Evolutionary conservation across 371 early-diverging fungal species (phyloP).

Genomic region (Actinomucor elegans): DNA sequence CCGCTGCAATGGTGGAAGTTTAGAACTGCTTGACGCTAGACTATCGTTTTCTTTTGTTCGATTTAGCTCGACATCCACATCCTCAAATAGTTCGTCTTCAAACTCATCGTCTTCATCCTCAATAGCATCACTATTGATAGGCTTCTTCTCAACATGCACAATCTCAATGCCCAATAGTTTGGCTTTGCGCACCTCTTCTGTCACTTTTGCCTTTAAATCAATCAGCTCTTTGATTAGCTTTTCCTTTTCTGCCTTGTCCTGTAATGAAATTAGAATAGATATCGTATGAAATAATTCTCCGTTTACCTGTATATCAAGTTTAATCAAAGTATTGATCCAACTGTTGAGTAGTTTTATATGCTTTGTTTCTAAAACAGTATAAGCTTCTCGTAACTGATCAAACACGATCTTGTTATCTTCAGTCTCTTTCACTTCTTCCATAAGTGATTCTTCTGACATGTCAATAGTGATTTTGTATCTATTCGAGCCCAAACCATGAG

Average conservation of each 20-base stretch:
- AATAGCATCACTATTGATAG: not conserved
- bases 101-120: slow-evolving; percentile 51
- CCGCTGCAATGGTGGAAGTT: slow-evolving; percentile 41
- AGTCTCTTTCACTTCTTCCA: slow-evolving; percentile 56
- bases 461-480: slow-evolving; percentile 62
- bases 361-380: slow-evolving; percentile 46
- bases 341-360: slow-evolving; percentile 43
- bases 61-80: slow-evolving; percentile 38
- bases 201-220: slow-evolving; percentile 35
- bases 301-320: slow-evolving; percentile 30
- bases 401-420: slow-evolving; percentile 60
- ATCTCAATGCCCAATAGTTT: slow-evolving; percentile 50
- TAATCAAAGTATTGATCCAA: slow-evolving; percentile 56
- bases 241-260: slow-evolving; percentile 40
- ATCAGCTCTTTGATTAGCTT: slow-evolving; percentile 37
- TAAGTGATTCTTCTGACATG: slow-evolving; percentile 47
- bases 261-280: not conserved
- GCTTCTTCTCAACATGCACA: not conserved
- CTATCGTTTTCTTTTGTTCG: not conserved
- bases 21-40: not conserved
- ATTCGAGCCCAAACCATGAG: slow-evolving; percentile 63
- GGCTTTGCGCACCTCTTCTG: slow-evolving; percentile 48
- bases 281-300: not conserved
- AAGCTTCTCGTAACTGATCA: slow-evolving; percentile 61
- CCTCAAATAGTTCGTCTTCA: slow-evolving; percentile 57